Evolutionary conservation across 805 yeast species (phyloP), one percentile per base, ranked within the genome.

Genomic region (Saccharomyces paradoxus): DNA sequence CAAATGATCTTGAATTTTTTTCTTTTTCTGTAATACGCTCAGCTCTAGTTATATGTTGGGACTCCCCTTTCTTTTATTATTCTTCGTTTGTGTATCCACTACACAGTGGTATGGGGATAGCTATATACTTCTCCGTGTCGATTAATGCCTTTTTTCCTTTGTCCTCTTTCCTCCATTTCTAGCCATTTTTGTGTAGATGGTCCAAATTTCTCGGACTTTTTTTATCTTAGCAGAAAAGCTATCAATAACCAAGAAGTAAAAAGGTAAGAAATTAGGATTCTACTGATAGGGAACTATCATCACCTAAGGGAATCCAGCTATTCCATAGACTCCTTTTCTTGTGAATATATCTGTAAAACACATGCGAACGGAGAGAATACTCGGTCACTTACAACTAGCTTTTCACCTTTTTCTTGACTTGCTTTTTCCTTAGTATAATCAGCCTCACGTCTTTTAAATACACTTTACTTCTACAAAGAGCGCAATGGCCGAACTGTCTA

Each of bases 391-490:
- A 17, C 44, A 37, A 24, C 24, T 37, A 9, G 44, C 44, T 17
- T 37, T 37, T 37, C 12, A 9, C 26, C 10, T 21, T 48, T 13
- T 46, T 58, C 30, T 53, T 52, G 0, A 63, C 53, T 30, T 62
- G 57, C 49, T 60, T 69, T 57, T 68, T 71, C 55, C 71, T 70
- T 58, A 74, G 56, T n/a, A 68, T 66, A 2, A 67, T 63, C 48
- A 71, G 50, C 17, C 59, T 64, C 1, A 68, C 62, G 27, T 66
- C 69, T 30, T 63, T 66, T 26, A 74, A 66, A 2, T 64, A 59
- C 1, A 74, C 72, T 7, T 61, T 60, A n/a, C 63, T 57, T 53
- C 81, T 67, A 55, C 81, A 77, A 9, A 77, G 63, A 9, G 79
- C 73, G 62, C 81, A 77, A 10, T 71, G 71, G 0, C 78, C 79